Percentiles rank a stretch among this genome's conserved stretches.
Evolutionary conservation across 2,329 filamentous ascomycete genomes (phyloP).

Genomic region (Colletotrichum tofieldiae): DNA sequence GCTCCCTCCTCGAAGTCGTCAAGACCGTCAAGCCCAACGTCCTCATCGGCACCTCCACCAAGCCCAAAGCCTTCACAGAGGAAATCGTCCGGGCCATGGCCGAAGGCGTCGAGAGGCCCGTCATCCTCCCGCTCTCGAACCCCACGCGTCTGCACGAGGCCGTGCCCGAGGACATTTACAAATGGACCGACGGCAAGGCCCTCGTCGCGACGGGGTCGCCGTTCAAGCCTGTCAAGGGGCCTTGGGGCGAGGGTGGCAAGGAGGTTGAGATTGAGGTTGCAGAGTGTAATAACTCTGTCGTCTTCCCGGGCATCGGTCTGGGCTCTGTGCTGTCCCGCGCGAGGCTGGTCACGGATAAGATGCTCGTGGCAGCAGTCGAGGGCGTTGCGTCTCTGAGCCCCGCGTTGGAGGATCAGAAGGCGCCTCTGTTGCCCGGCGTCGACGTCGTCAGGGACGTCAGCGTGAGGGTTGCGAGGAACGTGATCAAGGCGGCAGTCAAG

Average conservation of each 20-base stretch:
- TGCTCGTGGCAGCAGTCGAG: conserved; percentile 86
- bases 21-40: conserved; percentile 83
- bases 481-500: conserved; percentile 79
- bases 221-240: conserved; percentile 79
- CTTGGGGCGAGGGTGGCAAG: conserved; percentile 64
- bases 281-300: conserved; percentile 91
- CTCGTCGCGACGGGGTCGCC: conserved; percentile 89
- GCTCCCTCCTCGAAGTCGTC: conserved; percentile 77
- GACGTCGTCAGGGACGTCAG: conserved; percentile 82
- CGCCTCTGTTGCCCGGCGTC: conserved; percentile 83
- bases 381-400: conserved; percentile 81
- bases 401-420: conserved; percentile 73
- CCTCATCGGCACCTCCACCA: conserved; percentile 87
- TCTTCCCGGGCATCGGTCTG: conserved; percentile 89
- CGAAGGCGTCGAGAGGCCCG: conserved; percentile 78
- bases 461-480: conserved; percentile 81
- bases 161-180: conserved; percentile 80
- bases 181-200: conserved; percentile 84
- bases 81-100: conserved; percentile 84
- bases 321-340: conserved; percentile 82
- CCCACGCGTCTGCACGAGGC: conserved; percentile 89
- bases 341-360: conserved; percentile 78
- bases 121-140: conserved; percentile 87
- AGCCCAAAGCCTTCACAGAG: conserved; percentile 82
- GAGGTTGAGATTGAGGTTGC: conserved; percentile 69